Base-by-base conservation (phyloP, 148 eudicot species). In the Polygonum aviculare region DNA sequence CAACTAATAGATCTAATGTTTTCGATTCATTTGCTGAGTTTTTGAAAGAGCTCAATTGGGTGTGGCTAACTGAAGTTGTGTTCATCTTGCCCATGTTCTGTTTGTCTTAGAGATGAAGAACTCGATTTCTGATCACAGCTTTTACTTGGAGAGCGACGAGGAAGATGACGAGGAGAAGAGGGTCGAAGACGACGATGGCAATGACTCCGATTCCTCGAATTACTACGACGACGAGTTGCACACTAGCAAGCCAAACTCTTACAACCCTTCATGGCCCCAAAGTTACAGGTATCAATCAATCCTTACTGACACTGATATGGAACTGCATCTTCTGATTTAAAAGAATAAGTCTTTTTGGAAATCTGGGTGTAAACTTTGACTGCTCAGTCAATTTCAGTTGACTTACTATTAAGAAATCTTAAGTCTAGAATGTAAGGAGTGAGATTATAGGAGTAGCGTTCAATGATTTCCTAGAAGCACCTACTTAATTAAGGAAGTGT, bases 231-330 rank as follows among this genome's bases (percentile, higher is more conserved):
- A 78, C 1, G 73, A 78, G 12, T 77, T 73, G 19, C 87, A 77
- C 47, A 82, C 82, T 31, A 87, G 92, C 83, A 88, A 85, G 77
- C 89, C 88, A 18, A 84, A 77, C 82, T 94, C 98, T 4, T 77
- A 82, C 40, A 79, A 79, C 51, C 77, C 90, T n/a, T 40, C 91
- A 47, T 94, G 98, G 98, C 98, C 98, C 79, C 97, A 89, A 79
- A 94, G 96, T 88, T 94, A 94, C 84, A 89, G 96, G 98, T 90
- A 70, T 16, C 48, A n/a, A 36, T 44, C 74, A 26, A 26, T 26
- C 31, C 31, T 26, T 26, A 26, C 22, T 54, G 55, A 50, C 16
- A 50, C n/a, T 50, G 55, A 16, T 50, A 52, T 52, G 21, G 18
- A n/a, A n/a, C 21, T 52, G n/a, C 22, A 18, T 52, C 59, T 52